Percentiles rank a stretch among this genome's conserved stretches.
phyloP scores from a whole-genome alignment of 257 asterid species.

The Solanum pinnatisectum region DNA sequence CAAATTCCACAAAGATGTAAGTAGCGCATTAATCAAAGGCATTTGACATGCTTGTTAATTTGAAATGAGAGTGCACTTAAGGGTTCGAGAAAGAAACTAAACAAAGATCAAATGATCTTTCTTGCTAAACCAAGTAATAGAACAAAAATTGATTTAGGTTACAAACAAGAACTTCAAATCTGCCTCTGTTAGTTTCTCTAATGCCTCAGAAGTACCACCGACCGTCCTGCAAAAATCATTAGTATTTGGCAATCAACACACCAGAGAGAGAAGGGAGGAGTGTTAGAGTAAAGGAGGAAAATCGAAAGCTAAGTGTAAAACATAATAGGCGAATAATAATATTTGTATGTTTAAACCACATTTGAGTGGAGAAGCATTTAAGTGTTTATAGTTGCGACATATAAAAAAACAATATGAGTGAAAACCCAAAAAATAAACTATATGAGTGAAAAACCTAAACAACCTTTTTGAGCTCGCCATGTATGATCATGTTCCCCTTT shows the following conservation, averaged over 20 bases:
- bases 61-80: not conserved
- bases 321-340: not conserved
- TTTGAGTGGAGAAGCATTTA: not conserved
- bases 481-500: too few relatives aligned
- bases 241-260: not conserved
- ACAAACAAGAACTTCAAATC: constrained; percentile 69
- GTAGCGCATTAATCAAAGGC: not conserved
- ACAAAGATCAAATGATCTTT: not conserved
- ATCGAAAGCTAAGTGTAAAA: not conserved
- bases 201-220: constrained; percentile 70
- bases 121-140: not conserved
- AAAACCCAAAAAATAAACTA: not conserved
- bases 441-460: not conserved
- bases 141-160: constrained; percentile 10
- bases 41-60: not conserved
- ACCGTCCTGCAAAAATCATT: constrained; percentile 45
- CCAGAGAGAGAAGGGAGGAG: not conserved
- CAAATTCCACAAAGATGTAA: not conserved
- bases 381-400: not conserved
- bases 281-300: not conserved
- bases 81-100: not conserved
- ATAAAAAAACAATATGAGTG: not conserved
- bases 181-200: constrained; percentile 70
- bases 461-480: not conserved
- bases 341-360: too few relatives aligned